Conservation (phyloP, 495 filamentous ascomycete genomes). For the Aspergillus hancockii region DNA sequence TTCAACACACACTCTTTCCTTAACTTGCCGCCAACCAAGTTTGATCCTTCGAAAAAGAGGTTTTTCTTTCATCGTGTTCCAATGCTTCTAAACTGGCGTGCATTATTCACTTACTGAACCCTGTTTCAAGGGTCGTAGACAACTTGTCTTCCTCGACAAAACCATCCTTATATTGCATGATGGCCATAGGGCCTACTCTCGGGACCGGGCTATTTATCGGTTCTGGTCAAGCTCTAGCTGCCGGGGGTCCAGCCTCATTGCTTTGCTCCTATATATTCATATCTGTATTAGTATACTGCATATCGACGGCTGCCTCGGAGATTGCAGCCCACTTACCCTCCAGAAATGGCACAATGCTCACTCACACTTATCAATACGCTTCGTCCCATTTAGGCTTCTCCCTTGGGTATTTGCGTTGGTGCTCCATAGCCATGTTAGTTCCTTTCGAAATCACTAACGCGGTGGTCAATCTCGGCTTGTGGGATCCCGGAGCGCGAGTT, state of each 20-base stretch:
- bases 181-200: conserved; percentile 40
- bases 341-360: conserved; percentile 55
- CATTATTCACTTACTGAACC: background rate
- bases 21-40: background rate
- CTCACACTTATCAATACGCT: conserved; percentile 55
- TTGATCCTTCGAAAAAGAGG: background rate
- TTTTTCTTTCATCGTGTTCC: background rate
- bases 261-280: conserved; percentile 43
- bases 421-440: conserved; percentile 65
- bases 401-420: conserved; percentile 63
- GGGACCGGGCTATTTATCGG: conserved; percentile 45
- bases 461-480: conserved; percentile 79
- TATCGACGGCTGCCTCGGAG: conserved; percentile 63
- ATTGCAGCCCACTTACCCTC: conserved; percentile 62
- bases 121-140: background rate
- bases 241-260: conserved; percentile 43
- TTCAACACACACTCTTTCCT: background rate
- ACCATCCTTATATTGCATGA: conserved; percentile 21
- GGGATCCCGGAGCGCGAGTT: conserved; percentile 60
- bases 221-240: conserved; percentile 41
- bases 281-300: conserved; percentile 58
- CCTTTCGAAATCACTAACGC: conserved; percentile 77
- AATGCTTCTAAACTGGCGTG: background rate
- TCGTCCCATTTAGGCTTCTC: conserved; percentile 53
- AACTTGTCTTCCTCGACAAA: too few species aligned